Conservation (phyloP, 2,329 filamentous ascomycete species). For the Dryadomyces quercus-mongolicae region DNA sequence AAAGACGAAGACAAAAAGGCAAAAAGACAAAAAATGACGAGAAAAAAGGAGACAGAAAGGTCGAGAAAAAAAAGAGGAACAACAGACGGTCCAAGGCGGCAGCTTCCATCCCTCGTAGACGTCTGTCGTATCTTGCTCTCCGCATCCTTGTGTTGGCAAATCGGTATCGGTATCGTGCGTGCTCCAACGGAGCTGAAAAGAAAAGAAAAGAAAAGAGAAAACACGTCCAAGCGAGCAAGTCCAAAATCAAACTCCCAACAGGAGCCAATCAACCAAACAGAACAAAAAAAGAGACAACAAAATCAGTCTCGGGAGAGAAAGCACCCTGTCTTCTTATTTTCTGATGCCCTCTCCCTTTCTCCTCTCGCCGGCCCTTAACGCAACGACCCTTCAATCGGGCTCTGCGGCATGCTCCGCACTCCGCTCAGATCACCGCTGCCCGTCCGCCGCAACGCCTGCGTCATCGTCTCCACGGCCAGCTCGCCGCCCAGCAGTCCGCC, state of each 20-base stretch:
- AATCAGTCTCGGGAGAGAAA: no score
- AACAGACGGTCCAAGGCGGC: not conserved
- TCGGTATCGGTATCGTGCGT: not conserved
- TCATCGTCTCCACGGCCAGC: constrained; percentile 86
- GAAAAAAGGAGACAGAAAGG: no score
- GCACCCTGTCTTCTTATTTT: not conserved
- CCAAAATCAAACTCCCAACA: not conserved
- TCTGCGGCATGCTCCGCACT: constrained; percentile 43
- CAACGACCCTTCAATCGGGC: constrained; percentile 38
- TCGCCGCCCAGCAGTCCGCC: constrained; percentile 40
- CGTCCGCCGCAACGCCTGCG: constrained; percentile 74
- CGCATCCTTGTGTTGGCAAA: not conserved
- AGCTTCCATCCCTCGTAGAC: no score
- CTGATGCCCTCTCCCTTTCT: no score
- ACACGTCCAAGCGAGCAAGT: not conserved
- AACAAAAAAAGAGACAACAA: not conserved
- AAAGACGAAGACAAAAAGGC: not conserved
- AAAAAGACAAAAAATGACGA: no score
- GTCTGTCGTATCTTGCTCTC: no score
- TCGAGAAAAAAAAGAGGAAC: no score
- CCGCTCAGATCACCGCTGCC: constrained; percentile 65
- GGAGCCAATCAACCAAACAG: no score
- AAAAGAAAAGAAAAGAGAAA: not conserved
- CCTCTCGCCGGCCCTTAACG: constrained; percentile 1
- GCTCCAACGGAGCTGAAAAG: no score